These are phyloP conservation scores for Cyclocybe aegerita DNA, from an alignment of 768 basidiomycete species.

Conservation along the genomic window DNA sequence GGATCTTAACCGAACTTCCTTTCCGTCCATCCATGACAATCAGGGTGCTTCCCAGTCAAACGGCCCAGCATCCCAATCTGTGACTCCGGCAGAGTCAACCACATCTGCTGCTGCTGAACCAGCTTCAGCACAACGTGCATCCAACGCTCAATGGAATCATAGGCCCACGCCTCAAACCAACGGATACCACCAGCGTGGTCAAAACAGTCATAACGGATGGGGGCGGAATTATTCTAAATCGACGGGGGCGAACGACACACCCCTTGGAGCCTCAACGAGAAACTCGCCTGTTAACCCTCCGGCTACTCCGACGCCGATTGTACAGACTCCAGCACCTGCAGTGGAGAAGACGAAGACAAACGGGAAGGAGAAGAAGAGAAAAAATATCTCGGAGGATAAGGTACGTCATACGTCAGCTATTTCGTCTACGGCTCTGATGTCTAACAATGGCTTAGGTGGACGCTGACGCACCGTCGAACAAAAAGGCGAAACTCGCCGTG, in stretches of 20 bases:
- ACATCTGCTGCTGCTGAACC: background rate
- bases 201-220: conserved; percentile 36
- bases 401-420: conserved; percentile 16
- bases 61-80: background rate
- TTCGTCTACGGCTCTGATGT: background rate
- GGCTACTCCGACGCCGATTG: background rate
- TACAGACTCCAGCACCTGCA: background rate
- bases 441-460: background rate
- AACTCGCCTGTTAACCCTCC: conserved; percentile 30
- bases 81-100: conserved; percentile 1
- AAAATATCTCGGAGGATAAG: conserved; percentile 27
- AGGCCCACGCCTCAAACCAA: conserved; percentile 12
- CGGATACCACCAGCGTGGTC: conserved; percentile 24
- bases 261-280: conserved; percentile 61
- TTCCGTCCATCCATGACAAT: background rate
- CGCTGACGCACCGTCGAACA: conserved; percentile 15
- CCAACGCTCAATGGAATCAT: conserved; percentile 19
- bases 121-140: conserved; percentile 1
- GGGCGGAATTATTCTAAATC: conserved; percentile 23
- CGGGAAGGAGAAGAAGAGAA: conserved; percentile 35
- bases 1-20: conserved; percentile 1
- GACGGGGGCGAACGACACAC: conserved; percentile 73
- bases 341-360: conserved; percentile 5
- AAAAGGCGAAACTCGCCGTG: conserved; percentile 28
- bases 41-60: background rate